Base-by-base conservation (phyloP, 2,329 filamentous ascomycete genomes). In the Aaosphaeria pasadenensis region DNA sequence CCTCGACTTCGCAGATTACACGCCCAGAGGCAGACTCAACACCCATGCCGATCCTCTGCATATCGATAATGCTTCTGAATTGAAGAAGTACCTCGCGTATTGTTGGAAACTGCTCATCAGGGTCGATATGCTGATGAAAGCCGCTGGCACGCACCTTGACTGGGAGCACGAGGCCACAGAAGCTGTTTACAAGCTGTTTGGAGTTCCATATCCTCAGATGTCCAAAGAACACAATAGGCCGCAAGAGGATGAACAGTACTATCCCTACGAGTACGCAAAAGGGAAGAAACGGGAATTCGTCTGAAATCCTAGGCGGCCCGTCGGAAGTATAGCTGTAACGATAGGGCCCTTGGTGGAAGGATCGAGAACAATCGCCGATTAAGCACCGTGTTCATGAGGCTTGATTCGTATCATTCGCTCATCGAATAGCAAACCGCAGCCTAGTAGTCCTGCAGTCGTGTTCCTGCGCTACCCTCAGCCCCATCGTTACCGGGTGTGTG, bases 81-180 rank as follows among this genome's bases (percentile, higher is more conserved):
- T 54, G 44, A 45, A 36, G 24, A 47, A 47, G 38, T 51, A 54
- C 35, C 33, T 51, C 7, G 42, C 42, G 11, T 54, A 49, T 39
- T 54, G 52, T 40, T 54, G 49, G 52, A 48, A 40, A 7, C 4
- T 51, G 11, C 39, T 53, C 9, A 43, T 45, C 3, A 28, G 50
- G 9, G 17, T 49, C 7, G 48, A 55, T n/a, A 51, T 55, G 48
- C 41, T 53, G 35, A 24, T 45, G 7, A 47, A 49, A 29, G 47
- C 39, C 7, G 49, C 46, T 39, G 48, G 48, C 5, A 33, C 11
- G 1, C 48, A 30, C 30, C 39, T 53, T 7, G 48, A 49, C 31
- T 55, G 53, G 53, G 50, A 52, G 42, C 42, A 30, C 35, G 50
- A 53, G 32, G 48, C 53, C 7, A 47, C 45, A 4, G 50, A 50